These are phyloP conservation scores for Cytidiella melzeri DNA, from an alignment of 768 basidiomycete species.

Conservation along the genomic window DNA sequence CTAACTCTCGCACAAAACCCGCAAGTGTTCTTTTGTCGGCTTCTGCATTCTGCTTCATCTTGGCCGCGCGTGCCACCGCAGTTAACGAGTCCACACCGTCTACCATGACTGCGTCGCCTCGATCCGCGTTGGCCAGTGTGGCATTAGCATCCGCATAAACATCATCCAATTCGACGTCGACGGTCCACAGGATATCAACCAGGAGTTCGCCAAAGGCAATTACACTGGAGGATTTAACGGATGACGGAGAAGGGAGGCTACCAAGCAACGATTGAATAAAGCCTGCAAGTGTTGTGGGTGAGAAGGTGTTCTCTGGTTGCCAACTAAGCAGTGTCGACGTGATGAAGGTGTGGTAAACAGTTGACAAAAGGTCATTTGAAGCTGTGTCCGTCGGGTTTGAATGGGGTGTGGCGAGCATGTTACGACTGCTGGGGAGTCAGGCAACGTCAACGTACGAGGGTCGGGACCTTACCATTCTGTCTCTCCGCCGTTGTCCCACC, in stretches of 20 bases:
- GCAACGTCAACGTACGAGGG: conserved; percentile 11
- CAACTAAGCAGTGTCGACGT: conserved; percentile 40
- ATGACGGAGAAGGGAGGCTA: conserved; percentile 65
- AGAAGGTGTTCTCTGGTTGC: conserved; percentile 37
- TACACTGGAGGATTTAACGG: conserved; percentile 34
- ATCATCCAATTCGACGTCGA: conserved; percentile 75
- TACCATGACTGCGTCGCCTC: conserved; percentile 12
- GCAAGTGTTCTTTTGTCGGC: conserved; percentile 58
- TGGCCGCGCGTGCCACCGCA: conserved; percentile 19
- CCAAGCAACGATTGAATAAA: conserved; percentile 61
- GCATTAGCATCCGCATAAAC: conserved; percentile 47
- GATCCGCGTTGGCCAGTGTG: conserved; percentile 21
- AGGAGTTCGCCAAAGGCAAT: conserved; percentile 59
- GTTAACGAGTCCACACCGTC: conserved; percentile 6
- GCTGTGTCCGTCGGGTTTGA: conserved; percentile 49
- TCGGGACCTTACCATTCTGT: conserved; percentile 49
- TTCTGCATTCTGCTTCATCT: conserved; percentile 48
- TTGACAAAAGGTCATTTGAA: conserved; percentile 51
- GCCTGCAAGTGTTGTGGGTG: conserved; percentile 45
- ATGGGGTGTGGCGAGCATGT: conserved; percentile 54
- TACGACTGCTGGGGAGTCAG: conserved; percentile 40
- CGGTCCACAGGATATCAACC: conserved; percentile 77
- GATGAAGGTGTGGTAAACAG: conserved; percentile 64
- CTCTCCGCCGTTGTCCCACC: conserved; percentile 57
- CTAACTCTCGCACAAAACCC: conserved; percentile 50